Evolutionary conservation across 306 rosid genomes (phyloP).

Genomic region (Cicer bijugum): DNA sequence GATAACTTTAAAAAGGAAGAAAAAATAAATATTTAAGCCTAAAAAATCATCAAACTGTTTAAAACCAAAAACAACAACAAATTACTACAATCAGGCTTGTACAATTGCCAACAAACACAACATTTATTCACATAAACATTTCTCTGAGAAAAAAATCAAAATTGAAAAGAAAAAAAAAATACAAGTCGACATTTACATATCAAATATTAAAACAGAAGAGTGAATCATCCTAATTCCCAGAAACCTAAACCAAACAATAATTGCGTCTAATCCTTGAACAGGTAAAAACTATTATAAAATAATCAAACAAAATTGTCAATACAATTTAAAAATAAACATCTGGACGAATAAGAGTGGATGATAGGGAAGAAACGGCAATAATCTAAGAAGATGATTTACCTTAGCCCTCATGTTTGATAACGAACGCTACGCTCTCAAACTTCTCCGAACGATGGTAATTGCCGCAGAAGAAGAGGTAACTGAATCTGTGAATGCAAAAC

Average conservation of each 20-base stretch:
- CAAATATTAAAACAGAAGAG: not conserved
- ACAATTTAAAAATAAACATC: too few species aligned
- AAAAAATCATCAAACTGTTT: not conserved
- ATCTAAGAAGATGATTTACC: slow-evolving; percentile 21
- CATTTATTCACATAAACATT: not conserved
- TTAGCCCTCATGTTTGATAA: slow-evolving; percentile 54
- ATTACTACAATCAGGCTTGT: not conserved
- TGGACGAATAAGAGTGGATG: too few species aligned
- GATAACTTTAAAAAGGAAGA: not conserved
- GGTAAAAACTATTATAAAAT: not conserved
- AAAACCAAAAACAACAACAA: slow-evolving; percentile 3
- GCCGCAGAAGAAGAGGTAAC: not conserved
- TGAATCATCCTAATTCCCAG: slow-evolving; percentile 1
- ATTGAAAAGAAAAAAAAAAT: not conserved
- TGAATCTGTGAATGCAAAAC: not conserved
- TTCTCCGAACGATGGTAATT: slow-evolving; percentile 8
- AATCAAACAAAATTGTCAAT: not conserved
- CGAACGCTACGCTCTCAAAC: slow-evolving; percentile 35
- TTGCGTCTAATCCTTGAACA: not conserved
- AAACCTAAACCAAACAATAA: not conserved
- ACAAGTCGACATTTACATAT: too few species aligned
- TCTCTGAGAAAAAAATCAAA: not conserved
- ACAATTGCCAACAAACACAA: not conserved
- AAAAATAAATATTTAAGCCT: not conserved
- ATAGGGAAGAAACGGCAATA: not conserved